phyloP scores from a whole-genome alignment of 1,284 basidiomycete genomes.

The Cutaneotrichosporon mucoides region DNA sequence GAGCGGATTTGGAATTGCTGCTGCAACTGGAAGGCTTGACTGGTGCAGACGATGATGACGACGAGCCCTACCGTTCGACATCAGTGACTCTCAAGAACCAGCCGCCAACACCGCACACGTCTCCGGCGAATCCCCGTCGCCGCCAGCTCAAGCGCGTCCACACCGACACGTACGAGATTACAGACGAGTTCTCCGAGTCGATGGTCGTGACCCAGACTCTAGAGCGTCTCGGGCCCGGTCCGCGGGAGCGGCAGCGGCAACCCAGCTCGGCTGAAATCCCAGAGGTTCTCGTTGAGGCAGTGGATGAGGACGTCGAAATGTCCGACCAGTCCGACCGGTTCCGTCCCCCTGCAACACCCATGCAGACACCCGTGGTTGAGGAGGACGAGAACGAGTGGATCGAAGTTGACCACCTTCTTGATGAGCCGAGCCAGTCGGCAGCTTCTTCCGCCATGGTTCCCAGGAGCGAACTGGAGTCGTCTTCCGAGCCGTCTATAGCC shows the following conservation, averaged over 20 bases:
- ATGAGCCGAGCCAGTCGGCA: constrained; percentile 4
- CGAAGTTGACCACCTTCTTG: constrained; percentile 39
- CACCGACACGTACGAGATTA: constrained; percentile 49
- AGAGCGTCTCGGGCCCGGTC: constrained; percentile 14
- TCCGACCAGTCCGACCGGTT: neutral
- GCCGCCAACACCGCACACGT: constrained; percentile 10
- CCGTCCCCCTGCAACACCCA: neutral
- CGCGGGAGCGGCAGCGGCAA: constrained; percentile 5
- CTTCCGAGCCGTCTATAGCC: neutral
- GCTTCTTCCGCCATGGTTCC: constrained; percentile 1
- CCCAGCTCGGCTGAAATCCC: neutral
- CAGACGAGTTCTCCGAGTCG: constrained; percentile 47
- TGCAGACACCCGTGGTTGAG: constrained; percentile 3
- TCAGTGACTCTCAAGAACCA: neutral
- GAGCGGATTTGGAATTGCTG: constrained; percentile 27
- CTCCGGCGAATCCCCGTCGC: constrained; percentile 23
- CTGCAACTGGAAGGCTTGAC: constrained; percentile 34
- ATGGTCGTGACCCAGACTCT: constrained; percentile 33
- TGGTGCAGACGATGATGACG: constrained; percentile 15
- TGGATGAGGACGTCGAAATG: constrained; percentile 19
- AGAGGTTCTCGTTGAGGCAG: constrained; percentile 19
- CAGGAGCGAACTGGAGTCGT: neutral
- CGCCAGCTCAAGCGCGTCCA: constrained; percentile 24
- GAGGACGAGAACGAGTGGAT: constrained; percentile 45
- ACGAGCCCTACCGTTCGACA: neutral